These are phyloP conservation scores for Blastobotrys petasosporus DNA, from an alignment of 1,139 yeast species.

Conservation along the genomic window DNA sequence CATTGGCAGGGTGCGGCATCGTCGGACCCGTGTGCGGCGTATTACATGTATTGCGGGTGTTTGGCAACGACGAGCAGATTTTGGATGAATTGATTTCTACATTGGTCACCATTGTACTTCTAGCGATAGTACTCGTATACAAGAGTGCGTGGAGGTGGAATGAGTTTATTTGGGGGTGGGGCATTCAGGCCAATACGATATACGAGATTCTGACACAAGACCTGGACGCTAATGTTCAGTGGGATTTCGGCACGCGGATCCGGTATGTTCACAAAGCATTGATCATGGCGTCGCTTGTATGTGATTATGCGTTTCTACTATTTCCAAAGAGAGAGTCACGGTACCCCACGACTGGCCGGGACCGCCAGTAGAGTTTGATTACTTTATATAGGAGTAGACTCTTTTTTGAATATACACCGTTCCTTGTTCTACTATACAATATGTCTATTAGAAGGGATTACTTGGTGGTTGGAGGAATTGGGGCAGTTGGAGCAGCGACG, in stretches of 20 bases:
- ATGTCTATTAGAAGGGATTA: too few relatives aligned
- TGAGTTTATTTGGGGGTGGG: constrained; percentile 7
- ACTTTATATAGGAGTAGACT: too few relatives aligned
- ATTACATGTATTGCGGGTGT: too few relatives aligned
- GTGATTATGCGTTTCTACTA: neutral
- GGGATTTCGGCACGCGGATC: neutral
- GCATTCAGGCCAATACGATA: neutral
- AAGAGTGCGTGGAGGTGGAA: neutral
- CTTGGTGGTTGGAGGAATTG: neutral
- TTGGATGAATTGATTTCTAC: too few relatives aligned
- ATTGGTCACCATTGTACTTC: too few relatives aligned
- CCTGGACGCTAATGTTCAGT: neutral
- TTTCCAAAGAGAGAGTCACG: neutral
- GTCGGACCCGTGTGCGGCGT: too few relatives aligned
- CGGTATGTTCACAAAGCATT: neutral
- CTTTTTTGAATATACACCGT: too few relatives aligned
- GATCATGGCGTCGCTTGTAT: neutral
- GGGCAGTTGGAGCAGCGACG: too few relatives aligned
- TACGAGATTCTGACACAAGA: neutral
- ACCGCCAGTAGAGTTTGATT: constrained; percentile 34
- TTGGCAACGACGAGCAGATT: too few relatives aligned
- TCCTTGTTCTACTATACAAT: too few relatives aligned
- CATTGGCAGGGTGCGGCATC: too few relatives aligned
- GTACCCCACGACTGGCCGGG: neutral
- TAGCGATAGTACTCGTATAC: neutral